Evolutionary conservation across 352 stramenopile species (phyloP).

Genomic region (Phytophthora constricta): DNA sequence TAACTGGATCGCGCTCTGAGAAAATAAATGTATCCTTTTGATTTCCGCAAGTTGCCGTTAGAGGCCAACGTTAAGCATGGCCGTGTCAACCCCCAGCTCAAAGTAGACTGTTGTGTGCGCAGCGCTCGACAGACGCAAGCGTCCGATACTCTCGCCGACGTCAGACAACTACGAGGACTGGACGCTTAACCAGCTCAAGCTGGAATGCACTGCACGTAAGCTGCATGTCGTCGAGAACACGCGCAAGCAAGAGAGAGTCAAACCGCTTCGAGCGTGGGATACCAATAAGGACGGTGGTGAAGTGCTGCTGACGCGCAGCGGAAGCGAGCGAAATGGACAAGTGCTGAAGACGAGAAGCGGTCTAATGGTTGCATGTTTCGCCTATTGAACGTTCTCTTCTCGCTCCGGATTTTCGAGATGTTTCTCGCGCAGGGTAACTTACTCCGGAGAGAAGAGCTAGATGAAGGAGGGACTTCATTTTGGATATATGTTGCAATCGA

Average conservation of each 20-base stretch:
- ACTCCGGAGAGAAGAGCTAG: too few species aligned
- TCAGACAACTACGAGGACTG: neutral
- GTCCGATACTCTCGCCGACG: neutral
- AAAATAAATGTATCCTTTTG: too few species aligned
- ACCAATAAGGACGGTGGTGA: neutral
- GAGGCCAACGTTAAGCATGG: too few species aligned
- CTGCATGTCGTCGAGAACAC: conserved; percentile 12
- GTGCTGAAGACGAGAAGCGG: neutral
- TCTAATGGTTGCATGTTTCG: conserved; percentile 15
- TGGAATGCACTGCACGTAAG: conserved; percentile 15
- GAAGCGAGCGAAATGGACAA: neutral
- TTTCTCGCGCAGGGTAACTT: too few species aligned
- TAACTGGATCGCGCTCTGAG: too few species aligned
- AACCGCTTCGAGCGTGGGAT: neutral
- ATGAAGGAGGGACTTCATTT: too few species aligned
- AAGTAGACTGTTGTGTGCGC: neutral
- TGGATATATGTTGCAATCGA: too few species aligned
- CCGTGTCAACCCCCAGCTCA: neutral
- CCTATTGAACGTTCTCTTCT: conserved; percentile 13
- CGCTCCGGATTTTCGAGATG: neutral
- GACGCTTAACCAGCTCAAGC: conserved; percentile 11
- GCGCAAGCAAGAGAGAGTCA: conserved; percentile 6
- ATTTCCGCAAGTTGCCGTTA: too few species aligned
- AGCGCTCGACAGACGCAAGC: neutral
- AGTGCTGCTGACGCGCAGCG: neutral